phyloP scores from a whole-genome alignment of 2,329 filamentous ascomycete species.

The Hymenoscyphus linearis region DNA sequence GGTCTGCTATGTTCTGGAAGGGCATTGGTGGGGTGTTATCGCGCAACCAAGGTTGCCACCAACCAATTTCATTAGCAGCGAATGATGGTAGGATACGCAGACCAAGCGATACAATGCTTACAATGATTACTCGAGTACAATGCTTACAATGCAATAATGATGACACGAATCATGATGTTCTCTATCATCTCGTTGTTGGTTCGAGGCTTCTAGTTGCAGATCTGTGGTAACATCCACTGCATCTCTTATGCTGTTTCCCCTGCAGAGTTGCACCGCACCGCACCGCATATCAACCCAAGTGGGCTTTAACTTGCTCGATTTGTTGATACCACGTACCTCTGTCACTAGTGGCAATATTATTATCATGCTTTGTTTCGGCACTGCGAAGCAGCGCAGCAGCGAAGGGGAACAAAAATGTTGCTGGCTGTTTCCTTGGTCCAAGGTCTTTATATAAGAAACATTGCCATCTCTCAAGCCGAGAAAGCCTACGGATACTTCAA shows the following conservation, averaged over 20 bases:
- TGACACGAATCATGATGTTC: conserved; percentile 1
- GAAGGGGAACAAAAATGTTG: neutral
- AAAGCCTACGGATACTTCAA: no score
- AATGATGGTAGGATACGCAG: neutral
- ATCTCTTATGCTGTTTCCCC: neutral
- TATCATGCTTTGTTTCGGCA: neutral
- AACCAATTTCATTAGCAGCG: neutral
- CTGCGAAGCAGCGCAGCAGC: no score
- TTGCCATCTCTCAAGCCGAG: no score
- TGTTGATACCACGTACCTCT: neutral
- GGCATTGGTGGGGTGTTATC: neutral
- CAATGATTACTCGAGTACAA: no score
- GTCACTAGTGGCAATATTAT: neutral
- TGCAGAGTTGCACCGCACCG: neutral
- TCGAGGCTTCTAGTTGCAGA: neutral
- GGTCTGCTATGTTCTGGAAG: neutral
- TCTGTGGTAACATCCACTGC: neutral
- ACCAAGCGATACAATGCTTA: neutral
- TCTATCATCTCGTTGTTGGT: neutral
- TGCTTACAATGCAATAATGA: no score
- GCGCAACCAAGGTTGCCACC: neutral
- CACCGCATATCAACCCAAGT: neutral
- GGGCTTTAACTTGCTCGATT: neutral
- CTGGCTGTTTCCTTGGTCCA: no score
- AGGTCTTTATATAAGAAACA: no score